Conservation (phyloP, 2,329 filamentous ascomycete species). For the Ceratocystis alfenasii region DNA sequence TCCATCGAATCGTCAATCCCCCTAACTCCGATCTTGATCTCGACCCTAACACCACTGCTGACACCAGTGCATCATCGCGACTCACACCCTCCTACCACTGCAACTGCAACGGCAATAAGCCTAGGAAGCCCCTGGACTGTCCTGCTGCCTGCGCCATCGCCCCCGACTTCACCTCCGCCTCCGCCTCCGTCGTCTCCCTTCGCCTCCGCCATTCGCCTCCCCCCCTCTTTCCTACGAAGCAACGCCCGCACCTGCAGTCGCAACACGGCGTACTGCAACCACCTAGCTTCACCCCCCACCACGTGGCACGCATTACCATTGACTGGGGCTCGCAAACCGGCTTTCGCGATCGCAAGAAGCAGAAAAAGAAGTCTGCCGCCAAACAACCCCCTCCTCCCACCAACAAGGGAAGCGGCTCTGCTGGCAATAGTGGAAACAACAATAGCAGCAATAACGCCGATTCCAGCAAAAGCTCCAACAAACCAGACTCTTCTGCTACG, state of each 20-base stretch:
- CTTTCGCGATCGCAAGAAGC: conserved; percentile 24
- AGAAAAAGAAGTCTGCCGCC: conserved; percentile 22
- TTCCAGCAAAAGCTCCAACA: neutral
- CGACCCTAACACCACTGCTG: neutral
- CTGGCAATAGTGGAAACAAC: neutral
- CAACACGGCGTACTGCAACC: neutral
- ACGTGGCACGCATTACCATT: conserved; percentile 24
- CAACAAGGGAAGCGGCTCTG: conserved; percentile 17
- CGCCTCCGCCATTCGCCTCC: conserved; percentile 23
- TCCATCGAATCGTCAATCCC: neutral
- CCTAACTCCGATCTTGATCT: neutral
- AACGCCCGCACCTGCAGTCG: conserved; percentile 12
- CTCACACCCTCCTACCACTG: neutral
- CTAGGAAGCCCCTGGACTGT: neutral
- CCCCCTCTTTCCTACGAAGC: conserved; percentile 25
- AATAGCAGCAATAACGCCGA: neutral
- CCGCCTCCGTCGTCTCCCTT: conserved; percentile 10
- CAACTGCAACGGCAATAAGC: neutral
- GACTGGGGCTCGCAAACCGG: conserved; percentile 25
- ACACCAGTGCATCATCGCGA: neutral
- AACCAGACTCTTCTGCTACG: conserved; percentile 1
- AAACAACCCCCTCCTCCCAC: conserved; percentile 2
- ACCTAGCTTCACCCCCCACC: conserved; percentile 4
- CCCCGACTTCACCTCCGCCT: conserved; percentile 26
- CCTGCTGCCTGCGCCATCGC: neutral